These are phyloP conservation scores for Sporothrix globosa DNA, from an alignment of 2,329 filamentous ascomycete genomes.

Conservation along the genomic window DNA sequence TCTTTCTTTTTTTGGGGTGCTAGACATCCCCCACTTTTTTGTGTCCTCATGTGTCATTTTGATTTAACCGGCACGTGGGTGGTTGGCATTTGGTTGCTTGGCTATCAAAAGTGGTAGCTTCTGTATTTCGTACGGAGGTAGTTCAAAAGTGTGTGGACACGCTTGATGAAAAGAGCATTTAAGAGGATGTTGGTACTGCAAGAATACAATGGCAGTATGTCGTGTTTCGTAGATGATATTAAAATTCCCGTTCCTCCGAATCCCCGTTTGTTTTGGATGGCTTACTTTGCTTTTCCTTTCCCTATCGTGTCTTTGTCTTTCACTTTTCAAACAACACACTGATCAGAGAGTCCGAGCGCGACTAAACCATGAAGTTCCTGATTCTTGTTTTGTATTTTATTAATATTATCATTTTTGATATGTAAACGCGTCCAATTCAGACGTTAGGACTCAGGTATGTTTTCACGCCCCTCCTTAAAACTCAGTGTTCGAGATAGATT, in stretches of 20 bases:
- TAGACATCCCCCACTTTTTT: background rate
- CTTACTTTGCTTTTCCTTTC: background rate
- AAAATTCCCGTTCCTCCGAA: background rate
- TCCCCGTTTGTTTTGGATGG: background rate
- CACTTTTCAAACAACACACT: background rate
- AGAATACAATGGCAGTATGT: background rate
- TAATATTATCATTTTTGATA: no score
- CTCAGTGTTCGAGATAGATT: constrained; percentile 27
- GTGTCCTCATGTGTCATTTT: background rate
- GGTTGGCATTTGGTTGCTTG: constrained; percentile 5
- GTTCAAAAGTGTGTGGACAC: background rate
- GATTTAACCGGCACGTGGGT: constrained; percentile 31
- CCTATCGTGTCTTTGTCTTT: background rate
- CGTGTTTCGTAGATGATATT: no score
- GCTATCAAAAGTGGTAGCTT: background rate
- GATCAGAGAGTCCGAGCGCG: background rate
- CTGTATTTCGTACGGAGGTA: no score
- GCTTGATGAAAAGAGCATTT: background rate
- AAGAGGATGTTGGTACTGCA: background rate
- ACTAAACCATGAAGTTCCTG: background rate
- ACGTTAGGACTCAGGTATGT: background rate
- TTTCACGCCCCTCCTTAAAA: constrained; percentile 9
- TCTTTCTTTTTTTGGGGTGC: background rate
- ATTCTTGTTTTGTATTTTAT: background rate
- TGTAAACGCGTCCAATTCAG: background rate